Evolutionary conservation across 1,139 yeast genomes (phyloP).

Genomic region (Zygosaccharomyces sapae): DNA sequence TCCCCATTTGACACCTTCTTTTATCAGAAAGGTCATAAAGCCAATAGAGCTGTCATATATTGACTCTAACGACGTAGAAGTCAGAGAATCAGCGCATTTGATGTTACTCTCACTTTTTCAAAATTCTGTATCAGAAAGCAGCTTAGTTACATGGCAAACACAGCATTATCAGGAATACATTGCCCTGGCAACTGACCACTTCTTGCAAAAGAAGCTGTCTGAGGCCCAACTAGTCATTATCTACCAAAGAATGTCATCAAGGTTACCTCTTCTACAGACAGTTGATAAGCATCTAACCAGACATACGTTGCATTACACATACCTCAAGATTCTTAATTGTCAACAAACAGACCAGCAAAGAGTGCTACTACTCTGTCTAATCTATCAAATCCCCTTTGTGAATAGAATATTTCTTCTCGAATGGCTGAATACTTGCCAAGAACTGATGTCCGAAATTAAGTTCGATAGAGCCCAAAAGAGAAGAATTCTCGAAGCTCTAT

Average conservation of each 20-base stretch:
- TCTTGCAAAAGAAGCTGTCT: conserved; percentile 14
- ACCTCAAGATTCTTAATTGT: conserved; percentile 20
- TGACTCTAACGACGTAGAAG: conserved; percentile 13
- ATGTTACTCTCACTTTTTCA: conserved; percentile 22
- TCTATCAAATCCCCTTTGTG: conserved; percentile 21
- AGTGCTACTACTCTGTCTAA: conserved; percentile 24
- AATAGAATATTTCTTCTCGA: conserved; percentile 13
- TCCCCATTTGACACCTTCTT: conserved; percentile 7
- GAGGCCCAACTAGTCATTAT: conserved; percentile 23
- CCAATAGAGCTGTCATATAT: conserved; percentile 19
- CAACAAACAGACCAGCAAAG: conserved; percentile 10
- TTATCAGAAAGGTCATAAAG: conserved; percentile 14
- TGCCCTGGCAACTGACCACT: conserved; percentile 19
- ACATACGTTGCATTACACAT: conserved; percentile 24
- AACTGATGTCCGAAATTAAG: conserved; percentile 8
- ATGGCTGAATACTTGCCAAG: conserved; percentile 27
- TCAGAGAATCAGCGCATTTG: conserved; percentile 29
- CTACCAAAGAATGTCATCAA: conserved; percentile 17
- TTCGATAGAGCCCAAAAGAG: conserved; percentile 9
- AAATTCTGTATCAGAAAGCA: conserved; percentile 9
- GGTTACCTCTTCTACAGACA: conserved; percentile 13
- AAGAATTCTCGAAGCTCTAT: conserved; percentile 16
- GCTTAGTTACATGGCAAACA: conserved; percentile 25
- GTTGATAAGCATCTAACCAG: conserved; percentile 20
- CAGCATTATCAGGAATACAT: conserved; percentile 18